Evolutionary conservation across 2,329 filamentous ascomycete genomes (phyloP).

Genomic region (Fusarium succisae): DNA sequence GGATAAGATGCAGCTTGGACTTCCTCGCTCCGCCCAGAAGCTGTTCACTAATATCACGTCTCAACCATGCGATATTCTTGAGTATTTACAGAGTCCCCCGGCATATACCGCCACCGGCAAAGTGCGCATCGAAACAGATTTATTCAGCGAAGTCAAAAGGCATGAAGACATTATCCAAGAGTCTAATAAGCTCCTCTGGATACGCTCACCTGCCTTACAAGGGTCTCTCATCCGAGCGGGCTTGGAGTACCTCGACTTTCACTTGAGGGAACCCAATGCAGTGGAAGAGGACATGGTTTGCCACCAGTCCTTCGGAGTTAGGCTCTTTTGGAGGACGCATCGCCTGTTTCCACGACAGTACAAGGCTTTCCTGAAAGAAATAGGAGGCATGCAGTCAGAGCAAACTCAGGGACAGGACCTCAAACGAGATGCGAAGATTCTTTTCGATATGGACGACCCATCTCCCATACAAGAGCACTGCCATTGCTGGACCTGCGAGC

Average conservation of each 20-base stretch:
- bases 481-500: slow-evolving; percentile 26
- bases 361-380: neutral
- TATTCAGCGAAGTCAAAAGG: slow-evolving; percentile 19
- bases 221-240: slow-evolving; percentile 6
- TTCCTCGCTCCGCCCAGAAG: slow-evolving; percentile 17
- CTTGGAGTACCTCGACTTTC: slow-evolving; percentile 12
- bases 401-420: neutral
- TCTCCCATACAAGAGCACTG: neutral
- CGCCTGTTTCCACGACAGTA: slow-evolving; percentile 13
- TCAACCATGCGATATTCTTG: slow-evolving; percentile 18
- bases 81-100: slow-evolving; percentile 18
- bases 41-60: slow-evolving; percentile 18
- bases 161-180: slow-evolving; percentile 4
- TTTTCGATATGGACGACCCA: neutral
- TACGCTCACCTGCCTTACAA: slow-evolving; percentile 10
- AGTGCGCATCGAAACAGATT: neutral
- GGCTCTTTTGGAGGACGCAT: slow-evolving; percentile 17
- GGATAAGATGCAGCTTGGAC: slow-evolving; percentile 4
- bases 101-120: slow-evolving; percentile 2
- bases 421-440: neutral
- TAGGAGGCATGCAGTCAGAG: neutral
- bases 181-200: slow-evolving; percentile 15
- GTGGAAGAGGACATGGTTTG: neutral
- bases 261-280: neutral
- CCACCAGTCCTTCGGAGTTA: slow-evolving; percentile 1